Percentiles rank a stretch among this genome's conserved stretches.
These are phyloP conservation scores for Euphorbia neoarborescens DNA, from an alignment of 441 rosid genomes.

Conservation along the genomic window DNA sequence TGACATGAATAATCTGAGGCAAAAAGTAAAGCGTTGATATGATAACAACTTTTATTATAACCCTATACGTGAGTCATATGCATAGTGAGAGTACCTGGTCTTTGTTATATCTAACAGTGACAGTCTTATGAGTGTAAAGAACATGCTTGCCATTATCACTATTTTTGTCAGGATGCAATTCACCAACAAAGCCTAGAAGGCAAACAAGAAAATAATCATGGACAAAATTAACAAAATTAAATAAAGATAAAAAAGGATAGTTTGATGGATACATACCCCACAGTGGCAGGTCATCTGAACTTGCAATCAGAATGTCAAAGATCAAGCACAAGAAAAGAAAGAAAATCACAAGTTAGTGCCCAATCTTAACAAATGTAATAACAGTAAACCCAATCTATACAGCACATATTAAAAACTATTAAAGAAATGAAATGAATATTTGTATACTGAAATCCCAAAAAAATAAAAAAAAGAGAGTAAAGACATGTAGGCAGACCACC, in stretches of 20 bases:
- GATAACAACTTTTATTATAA: constrained; percentile 12
- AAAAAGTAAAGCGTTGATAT: constrained; percentile 1
- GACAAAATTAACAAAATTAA: constrained; percentile 16
- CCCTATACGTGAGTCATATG: constrained; percentile 14
- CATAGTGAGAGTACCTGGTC: constrained; percentile 50
- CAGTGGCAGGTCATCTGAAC: constrained; percentile 90
- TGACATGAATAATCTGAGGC: constrained; percentile 83
- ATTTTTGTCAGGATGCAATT: constrained; percentile 65
- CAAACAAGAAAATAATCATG: constrained; percentile 17
- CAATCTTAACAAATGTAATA: constrained; percentile 1
- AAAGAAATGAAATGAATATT: background rate
- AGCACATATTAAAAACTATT: background rate
- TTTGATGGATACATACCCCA: constrained; percentile 54
- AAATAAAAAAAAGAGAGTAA: background rate
- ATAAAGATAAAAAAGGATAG: background rate
- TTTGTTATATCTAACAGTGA: constrained; percentile 57
- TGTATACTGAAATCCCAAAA: background rate
- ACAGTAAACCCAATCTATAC: background rate
- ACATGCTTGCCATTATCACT: constrained; percentile 65
- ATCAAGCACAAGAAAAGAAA: constrained; percentile 25
- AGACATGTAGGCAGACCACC: background rate
- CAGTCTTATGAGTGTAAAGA: constrained; percentile 72
- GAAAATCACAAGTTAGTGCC: constrained; percentile 17
- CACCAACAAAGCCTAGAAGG: constrained; percentile 78
- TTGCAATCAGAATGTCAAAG: constrained; percentile 28